Evolutionary conservation across 2,329 filamentous ascomycete species (phyloP).

Genomic region (Exophiala sp.): DNA sequence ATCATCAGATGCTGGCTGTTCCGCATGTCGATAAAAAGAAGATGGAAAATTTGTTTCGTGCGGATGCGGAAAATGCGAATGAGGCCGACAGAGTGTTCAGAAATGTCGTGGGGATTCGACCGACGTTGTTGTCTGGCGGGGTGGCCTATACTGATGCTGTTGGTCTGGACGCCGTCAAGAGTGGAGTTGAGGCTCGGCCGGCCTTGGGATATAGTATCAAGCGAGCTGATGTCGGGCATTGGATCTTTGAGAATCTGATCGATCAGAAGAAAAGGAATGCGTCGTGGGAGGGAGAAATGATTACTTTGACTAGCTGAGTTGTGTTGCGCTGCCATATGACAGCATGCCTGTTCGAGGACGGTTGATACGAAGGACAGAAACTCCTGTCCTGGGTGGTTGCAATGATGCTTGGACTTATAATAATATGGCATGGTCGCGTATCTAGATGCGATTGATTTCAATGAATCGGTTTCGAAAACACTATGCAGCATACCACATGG

Average conservation of each 20-base stretch:
- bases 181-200: conserved; percentile 30
- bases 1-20: conserved; percentile 32
- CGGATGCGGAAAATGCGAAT: conserved; percentile 29
- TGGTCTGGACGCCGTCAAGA: conserved; percentile 30
- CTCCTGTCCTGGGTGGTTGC: too few species aligned
- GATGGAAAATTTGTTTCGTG: conserved; percentile 35
- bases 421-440: too few species aligned
- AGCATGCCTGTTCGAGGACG: too few species aligned
- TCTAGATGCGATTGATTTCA: too few species aligned
- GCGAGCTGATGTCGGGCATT: conserved; percentile 35
- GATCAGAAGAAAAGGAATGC: conserved; percentile 16
- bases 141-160: conserved; percentile 21
- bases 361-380: too few species aligned
- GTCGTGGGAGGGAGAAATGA: conserved; percentile 26
- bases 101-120: conserved; percentile 32
- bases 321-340: too few species aligned
- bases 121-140: conserved; percentile 32
- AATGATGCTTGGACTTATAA: too few species aligned
- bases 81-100: conserved; percentile 31
- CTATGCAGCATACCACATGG: too few species aligned
- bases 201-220: conserved; percentile 35
- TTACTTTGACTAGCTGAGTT: conserved; percentile 24
- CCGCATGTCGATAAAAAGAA: conserved; percentile 34
- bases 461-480: too few species aligned
- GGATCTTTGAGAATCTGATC: conserved; percentile 33